phyloP scores from a whole-genome alignment of 2,329 filamentous ascomycete genomes.

The Claviceps spartinae region DNA sequence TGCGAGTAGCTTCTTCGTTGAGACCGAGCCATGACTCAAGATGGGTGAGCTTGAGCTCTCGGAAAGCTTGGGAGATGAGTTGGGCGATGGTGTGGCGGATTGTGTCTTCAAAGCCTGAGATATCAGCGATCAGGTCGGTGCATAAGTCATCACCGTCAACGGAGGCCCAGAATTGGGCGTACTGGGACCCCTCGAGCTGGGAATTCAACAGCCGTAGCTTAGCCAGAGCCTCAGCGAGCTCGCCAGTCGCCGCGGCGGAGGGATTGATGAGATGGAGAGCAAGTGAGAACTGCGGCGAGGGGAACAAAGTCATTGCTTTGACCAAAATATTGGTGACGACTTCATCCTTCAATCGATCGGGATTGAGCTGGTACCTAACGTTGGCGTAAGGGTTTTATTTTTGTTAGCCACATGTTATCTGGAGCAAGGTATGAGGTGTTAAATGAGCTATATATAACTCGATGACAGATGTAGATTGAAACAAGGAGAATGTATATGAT shows the following conservation, averaged over 20 bases:
- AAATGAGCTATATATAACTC: not conserved
- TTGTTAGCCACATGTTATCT: slow-evolving; percentile 1
- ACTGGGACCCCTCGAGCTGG: slow-evolving; percentile 81
- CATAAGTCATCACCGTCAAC: slow-evolving; percentile 91
- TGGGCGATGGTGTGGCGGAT: slow-evolving; percentile 82
- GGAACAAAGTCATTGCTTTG: slow-evolving; percentile 95
- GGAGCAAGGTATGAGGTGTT: not conserved
- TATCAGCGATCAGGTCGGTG: slow-evolving; percentile 88
- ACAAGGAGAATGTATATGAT: slow-evolving; percentile 52
- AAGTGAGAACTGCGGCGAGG: slow-evolving; percentile 87
- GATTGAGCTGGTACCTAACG: slow-evolving; percentile 95
- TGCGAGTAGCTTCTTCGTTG: slow-evolving; percentile 51
- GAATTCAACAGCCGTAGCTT: slow-evolving; percentile 76
- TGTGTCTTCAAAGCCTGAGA: slow-evolving; percentile 86
- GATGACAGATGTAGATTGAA: slow-evolving; percentile 9
- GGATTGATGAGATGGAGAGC: slow-evolving; percentile 87
- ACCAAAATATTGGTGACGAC: slow-evolving; percentile 98
- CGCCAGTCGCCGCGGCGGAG: slow-evolving; percentile 49
- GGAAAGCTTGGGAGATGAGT: slow-evolving; percentile 69
- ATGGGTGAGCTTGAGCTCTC: slow-evolving; percentile 54
- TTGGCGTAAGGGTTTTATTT: not conserved
- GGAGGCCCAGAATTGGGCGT: slow-evolving; percentile 83
- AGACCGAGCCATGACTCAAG: slow-evolving; percentile 68
- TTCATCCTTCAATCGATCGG: slow-evolving; percentile 91
- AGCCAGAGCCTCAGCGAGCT: slow-evolving; percentile 79